Evolutionary conservation across 2,329 filamentous ascomycete species (phyloP), one percentile per base, ranked within the genome.

Genomic region (Sporothrix protearum): DNA sequence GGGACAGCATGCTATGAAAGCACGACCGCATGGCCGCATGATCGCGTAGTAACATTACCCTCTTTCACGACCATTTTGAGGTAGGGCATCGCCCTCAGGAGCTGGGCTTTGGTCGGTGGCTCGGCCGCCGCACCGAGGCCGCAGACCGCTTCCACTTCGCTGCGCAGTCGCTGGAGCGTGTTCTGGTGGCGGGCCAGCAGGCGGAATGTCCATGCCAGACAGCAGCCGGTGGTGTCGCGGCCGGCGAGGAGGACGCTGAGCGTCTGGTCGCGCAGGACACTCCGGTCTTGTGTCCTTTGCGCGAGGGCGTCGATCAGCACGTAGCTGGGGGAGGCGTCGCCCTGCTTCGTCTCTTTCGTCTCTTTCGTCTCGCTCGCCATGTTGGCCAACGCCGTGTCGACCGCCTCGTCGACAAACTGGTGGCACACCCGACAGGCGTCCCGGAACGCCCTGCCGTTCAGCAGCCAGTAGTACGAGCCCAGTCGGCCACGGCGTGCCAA

Each of bases 391-490:
- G 49, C 33, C 9, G 59, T 47, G 25, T 47, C 63, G 14, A 67
- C 30, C 6, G 63, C 63, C 25, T 42, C n/a, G 12, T 67, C 63
- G 63, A 67, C 42, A 51, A 69, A 57, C 0, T 25, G 5, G 14
- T 59, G 49, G 49, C 49, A 69, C 14, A n/a, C 39, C 12, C 49
- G 22, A 33, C 51, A 57, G 19, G 49, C 67, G 6, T 69, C 33
- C 4, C 67, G 67, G 36, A 69, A 69, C 6, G 9, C 30, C n/a
- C 19, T 59, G 49, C 10, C 57, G 33, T 42, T 57, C 16, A 57
- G 30, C 22, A 69, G 67, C 67, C 67, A 69, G 36, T 69, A 69
- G 51, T 42, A 57, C 3, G 67, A n/a, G n/a, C 53, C 53, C 22
- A 69, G 39, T 2, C 68, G 53, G 16, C 53, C 68, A 25, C 68